A percentile compares a stretch with the other conserved stretches of the same genome.
Evolutionary conservation across 257 asterid genomes (phyloP).

Genomic region (Mitragyna speciosa): DNA sequence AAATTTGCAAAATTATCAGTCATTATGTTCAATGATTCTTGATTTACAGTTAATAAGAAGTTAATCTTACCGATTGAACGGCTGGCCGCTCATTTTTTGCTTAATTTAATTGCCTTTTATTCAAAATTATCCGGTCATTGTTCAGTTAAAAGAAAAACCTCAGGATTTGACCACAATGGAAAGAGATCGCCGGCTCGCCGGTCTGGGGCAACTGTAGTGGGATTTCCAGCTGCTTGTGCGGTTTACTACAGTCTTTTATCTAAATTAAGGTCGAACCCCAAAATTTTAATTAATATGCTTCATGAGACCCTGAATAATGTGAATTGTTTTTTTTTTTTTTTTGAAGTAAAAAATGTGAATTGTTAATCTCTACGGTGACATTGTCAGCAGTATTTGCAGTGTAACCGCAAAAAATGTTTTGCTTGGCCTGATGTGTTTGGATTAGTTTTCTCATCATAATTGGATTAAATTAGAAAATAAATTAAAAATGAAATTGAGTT

Average conservation of each 20-base stretch:
- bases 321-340: no score
- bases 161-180: neutral
- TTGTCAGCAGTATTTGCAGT: no score
- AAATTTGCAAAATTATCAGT: neutral
- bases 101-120: neutral
- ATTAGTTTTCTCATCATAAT: no score
- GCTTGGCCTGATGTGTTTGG: no score
- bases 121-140: neutral
- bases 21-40: no score
- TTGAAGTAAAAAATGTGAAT: no score
- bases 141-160: neutral
- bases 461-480: no score
- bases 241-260: neutral
- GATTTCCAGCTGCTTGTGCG: neutral
- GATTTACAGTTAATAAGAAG: neutral
- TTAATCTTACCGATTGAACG: conserved; percentile 31
- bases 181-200: neutral
- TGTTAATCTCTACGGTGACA: no score
- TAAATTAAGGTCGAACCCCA: neutral
- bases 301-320: no score
- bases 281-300: no score
- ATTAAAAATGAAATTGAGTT: no score
- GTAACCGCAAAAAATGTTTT: no score
- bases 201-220: neutral
- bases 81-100: conserved; percentile 27